These are phyloP conservation scores for Cryphonectria naterciae DNA, from an alignment of 2,329 filamentous ascomycete genomes.

Conservation along the genomic window DNA sequence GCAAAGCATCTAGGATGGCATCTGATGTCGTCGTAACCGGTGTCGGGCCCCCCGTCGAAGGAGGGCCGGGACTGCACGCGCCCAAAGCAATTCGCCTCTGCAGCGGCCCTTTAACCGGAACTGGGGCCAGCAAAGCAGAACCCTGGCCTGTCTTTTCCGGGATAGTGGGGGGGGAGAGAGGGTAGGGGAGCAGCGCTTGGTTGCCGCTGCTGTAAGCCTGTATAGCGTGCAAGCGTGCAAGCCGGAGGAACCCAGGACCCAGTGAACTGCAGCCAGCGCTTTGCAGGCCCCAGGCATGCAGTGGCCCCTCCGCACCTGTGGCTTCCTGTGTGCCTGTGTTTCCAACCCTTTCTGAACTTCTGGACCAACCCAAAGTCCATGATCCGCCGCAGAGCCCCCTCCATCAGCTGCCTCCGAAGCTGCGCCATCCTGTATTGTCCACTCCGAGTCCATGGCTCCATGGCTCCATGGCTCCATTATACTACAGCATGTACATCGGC, in stretches of 20 bases:
- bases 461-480: no score
- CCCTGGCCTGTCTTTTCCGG: conserved; percentile 1
- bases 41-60: conserved; percentile 14
- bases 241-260: conserved; percentile 3
- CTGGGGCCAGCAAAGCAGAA: conserved; percentile 10
- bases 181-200: neutral
- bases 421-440: conserved; percentile 27
- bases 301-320: conserved; percentile 24
- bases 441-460: conserved; percentile 19
- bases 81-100: conserved; percentile 17
- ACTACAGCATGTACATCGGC: neutral
- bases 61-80: conserved; percentile 14
- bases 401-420: conserved; percentile 23
- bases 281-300: conserved; percentile 17
- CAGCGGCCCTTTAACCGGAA: conserved; percentile 24
- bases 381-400: neutral
- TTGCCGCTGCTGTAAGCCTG: neutral
- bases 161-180: neutral
- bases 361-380: conserved; percentile 5
- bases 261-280: conserved; percentile 16
- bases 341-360: conserved; percentile 13
- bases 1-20: neutral
- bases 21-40: conserved; percentile 3
- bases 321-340: conserved; percentile 16
- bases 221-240: neutral